Percentiles rank a stretch among this genome's conserved stretches.
phyloP scores from a whole-genome alignment of 2,329 filamentous ascomycete species.

The Polychaeton citri region DNA sequence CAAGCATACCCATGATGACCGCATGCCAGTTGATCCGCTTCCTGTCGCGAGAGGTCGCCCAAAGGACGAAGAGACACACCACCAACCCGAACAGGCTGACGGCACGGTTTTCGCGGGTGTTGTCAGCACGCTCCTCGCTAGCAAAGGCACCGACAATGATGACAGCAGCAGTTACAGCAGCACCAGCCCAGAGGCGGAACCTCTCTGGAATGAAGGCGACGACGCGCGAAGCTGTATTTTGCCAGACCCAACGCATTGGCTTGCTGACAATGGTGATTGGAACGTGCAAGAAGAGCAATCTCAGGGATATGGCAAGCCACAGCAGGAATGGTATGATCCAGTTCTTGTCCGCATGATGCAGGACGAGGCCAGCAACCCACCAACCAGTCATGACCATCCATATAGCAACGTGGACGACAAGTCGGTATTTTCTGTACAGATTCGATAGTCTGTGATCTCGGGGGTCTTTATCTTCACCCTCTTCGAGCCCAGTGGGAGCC shows the following conservation, averaged over 20 bases:
- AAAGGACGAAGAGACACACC: conserved; percentile 57
- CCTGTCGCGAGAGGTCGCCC: conserved; percentile 56
- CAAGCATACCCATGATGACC: conserved; percentile 74
- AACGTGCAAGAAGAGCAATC: conserved; percentile 61
- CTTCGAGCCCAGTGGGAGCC: background rate
- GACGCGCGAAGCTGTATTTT: conserved; percentile 45
- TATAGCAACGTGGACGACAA: conserved; percentile 25
- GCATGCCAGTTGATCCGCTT: conserved; percentile 37
- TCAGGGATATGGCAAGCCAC: conserved; percentile 60
- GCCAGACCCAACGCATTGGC: conserved; percentile 57
- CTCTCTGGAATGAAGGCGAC: conserved; percentile 53
- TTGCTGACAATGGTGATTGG: conserved; percentile 52
- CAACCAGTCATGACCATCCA: conserved; percentile 35
- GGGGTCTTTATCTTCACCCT: background rate
- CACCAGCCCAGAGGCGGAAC: conserved; percentile 50
- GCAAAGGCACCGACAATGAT: conserved; percentile 69
- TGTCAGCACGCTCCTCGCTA: conserved; percentile 57
- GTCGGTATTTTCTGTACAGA: conserved; percentile 34
- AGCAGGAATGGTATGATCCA: conserved; percentile 79
- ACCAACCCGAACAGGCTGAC: conserved; percentile 67
- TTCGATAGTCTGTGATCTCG: conserved; percentile 19
- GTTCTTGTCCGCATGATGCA: conserved; percentile 59
- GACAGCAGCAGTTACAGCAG: conserved; percentile 49
- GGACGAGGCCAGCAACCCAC: conserved; percentile 64
- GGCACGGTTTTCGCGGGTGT: conserved; percentile 67